These are phyloP conservation scores for Coemansia sp. DNA, from an alignment of 192 early-diverging fungal genomes.

Conservation along the genomic window DNA sequence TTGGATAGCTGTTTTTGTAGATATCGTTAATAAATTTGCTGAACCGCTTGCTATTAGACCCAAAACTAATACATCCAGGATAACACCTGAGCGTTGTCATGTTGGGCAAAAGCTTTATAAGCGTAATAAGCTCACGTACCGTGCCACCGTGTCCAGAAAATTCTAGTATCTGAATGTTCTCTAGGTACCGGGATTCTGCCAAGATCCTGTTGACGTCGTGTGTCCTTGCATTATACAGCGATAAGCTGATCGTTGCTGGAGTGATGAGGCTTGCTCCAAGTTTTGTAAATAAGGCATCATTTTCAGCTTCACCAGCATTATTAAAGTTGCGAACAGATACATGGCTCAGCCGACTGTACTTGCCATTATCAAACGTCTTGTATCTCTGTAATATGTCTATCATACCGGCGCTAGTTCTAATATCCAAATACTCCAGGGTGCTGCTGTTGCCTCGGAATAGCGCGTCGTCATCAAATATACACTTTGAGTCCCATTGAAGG, in stretches of 20 bases:
- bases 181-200: background rate
- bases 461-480: background rate
- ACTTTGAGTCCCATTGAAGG: background rate
- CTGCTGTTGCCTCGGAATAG: conserved; percentile 2
- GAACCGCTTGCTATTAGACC: background rate
- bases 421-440: background rate
- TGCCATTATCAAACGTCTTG: background rate
- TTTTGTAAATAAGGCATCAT: background rate
- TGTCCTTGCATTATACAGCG: background rate
- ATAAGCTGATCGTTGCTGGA: background rate
- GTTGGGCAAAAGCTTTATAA: background rate
- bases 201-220: background rate
- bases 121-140: background rate
- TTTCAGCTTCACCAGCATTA: no score
- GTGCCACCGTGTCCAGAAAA: background rate
- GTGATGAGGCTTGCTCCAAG: background rate
- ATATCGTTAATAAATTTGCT: background rate
- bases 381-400: background rate
- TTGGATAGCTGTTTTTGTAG: background rate
- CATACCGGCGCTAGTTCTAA: background rate
- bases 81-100: background rate
- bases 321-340: background rate
- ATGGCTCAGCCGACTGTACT: background rate
- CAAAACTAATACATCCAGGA: background rate
- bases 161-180: background rate